phyloP scores from a whole-genome alignment of 345 rosid genomes.

The Acer saccharum region DNA sequence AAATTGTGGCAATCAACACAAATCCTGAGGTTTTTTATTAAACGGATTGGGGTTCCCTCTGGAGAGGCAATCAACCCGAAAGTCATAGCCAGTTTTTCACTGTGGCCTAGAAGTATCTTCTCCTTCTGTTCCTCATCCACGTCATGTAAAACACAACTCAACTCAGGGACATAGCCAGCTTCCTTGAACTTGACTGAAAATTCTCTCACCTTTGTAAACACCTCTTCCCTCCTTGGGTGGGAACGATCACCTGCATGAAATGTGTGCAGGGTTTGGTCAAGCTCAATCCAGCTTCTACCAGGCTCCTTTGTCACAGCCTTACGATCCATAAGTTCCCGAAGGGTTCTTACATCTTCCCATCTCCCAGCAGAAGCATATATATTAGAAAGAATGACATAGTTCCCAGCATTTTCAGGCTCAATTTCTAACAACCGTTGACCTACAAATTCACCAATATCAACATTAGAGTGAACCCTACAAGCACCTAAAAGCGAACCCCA shows the following conservation, averaged over 20 bases:
- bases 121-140: conserved; percentile 95
- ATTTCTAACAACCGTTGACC: conserved; percentile 60
- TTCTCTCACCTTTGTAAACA: conserved; percentile 53
- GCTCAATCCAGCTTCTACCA: conserved; percentile 85
- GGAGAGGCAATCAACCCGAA: conserved; percentile 63
- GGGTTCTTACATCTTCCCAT: conserved; percentile 74
- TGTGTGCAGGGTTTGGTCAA: conserved; percentile 66
- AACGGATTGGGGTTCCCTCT: conserved; percentile 52
- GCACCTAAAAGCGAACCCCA: conserved; percentile 88
- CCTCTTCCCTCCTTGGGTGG: conserved; percentile 80
- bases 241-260: conserved; percentile 78
- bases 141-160: conserved; percentile 76
- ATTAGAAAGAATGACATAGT: conserved; percentile 81
- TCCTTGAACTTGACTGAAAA: conserved; percentile 60
- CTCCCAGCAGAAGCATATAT: conserved; percentile 80
- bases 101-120: conserved; percentile 77
- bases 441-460: conserved; percentile 65
- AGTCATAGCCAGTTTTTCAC: conserved; percentile 88
- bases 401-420: conserved; percentile 88
- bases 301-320: conserved; percentile 83
- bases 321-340: conserved; percentile 68
- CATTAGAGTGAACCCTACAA: conserved; percentile 74
- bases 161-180: conserved; percentile 79
- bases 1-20: conserved; percentile 93
- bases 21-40: conserved; percentile 79